Evolutionary conservation across 306 rosid species (phyloP).

Genomic region (Quercus aquifolioides): DNA sequence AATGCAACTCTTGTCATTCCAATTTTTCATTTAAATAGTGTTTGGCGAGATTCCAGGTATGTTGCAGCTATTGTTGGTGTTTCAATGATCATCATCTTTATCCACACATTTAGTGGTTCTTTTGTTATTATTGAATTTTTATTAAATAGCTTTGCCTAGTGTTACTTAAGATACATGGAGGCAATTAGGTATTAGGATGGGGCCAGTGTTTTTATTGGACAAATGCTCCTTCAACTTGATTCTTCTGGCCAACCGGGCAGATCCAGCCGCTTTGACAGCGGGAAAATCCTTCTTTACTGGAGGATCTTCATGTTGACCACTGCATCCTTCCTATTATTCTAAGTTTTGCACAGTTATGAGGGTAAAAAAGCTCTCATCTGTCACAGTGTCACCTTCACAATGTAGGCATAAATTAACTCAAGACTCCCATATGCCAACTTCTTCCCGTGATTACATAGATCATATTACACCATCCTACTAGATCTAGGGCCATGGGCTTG

Average conservation of each 20-base stretch:
- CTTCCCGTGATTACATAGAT: background rate
- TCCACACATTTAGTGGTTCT: background rate
- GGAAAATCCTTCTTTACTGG: background rate
- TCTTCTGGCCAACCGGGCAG: background rate
- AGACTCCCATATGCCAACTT: background rate
- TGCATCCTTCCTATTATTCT: background rate
- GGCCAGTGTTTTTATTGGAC: background rate
- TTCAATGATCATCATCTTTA: background rate
- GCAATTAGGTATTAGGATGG: background rate
- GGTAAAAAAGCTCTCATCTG: background rate
- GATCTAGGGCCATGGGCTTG: slow-evolving; percentile 2
- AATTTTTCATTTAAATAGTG: slow-evolving; percentile 93
- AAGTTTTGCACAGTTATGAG: background rate
- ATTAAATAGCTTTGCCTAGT: background rate
- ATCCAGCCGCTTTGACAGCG: background rate
- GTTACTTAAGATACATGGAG: too few relatives aligned
- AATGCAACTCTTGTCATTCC: slow-evolving; percentile 94
- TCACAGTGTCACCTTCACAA: background rate
- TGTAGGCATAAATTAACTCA: background rate
- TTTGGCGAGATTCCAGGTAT: slow-evolving; percentile 95
- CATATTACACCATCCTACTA: slow-evolving; percentile 18
- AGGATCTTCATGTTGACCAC: background rate
- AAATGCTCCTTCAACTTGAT: background rate
- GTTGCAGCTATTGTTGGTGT: background rate
- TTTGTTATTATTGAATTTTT: background rate